Evolutionary conservation across 352 stramenopile genomes (phyloP).

Genomic region (Bremia lactucae): DNA sequence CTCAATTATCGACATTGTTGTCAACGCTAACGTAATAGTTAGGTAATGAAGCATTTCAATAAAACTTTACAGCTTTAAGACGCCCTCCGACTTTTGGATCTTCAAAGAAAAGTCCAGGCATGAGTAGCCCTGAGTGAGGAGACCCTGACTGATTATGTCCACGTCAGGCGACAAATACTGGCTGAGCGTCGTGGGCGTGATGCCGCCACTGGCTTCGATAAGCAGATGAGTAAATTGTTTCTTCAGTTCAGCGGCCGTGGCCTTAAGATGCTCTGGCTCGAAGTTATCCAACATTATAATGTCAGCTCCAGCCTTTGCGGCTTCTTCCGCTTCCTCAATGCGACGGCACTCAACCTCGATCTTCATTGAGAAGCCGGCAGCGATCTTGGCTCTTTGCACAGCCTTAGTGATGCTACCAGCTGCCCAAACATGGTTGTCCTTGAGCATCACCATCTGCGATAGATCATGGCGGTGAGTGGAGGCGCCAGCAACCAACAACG

Average conservation of each 20-base stretch:
- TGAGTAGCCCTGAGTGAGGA: conserved; percentile 94
- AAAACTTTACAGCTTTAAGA: conserved; percentile 28
- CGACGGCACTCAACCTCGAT: conserved; percentile 97
- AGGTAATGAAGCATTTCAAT: too few species aligned
- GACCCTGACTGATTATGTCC: conserved; percentile 95
- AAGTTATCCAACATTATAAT: conserved; percentile 99
- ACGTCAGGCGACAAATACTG: conserved; percentile 91
- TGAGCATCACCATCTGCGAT: conserved; percentile 99
- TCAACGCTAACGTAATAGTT: conserved; percentile 8
- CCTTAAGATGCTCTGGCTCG: conserved; percentile 85
- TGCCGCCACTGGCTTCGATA: conserved; percentile 96
- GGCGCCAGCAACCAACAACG: conserved; percentile 91
- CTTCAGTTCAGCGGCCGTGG: conserved; percentile 89
- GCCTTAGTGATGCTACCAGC: conserved; percentile 92
- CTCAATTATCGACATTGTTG: conserved; percentile 3
- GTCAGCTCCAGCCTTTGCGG: conserved; percentile 68
- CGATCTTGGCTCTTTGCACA: conserved; percentile 86
- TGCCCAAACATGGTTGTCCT: conserved; percentile 98
- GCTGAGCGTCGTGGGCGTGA: conserved; percentile 90
- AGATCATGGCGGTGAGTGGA: conserved; percentile 93
- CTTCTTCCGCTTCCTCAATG: conserved; percentile 91
- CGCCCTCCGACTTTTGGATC: conserved; percentile 81
- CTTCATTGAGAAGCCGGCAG: conserved; percentile 96
- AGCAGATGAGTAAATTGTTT: conserved; percentile 89
- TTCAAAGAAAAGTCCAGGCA: conserved; percentile 98